A percentile compares a stretch with the other conserved stretches of the same genome.
Conservation (phyloP, 106 monocot genomes). For the Triglochin maritima region DNA sequence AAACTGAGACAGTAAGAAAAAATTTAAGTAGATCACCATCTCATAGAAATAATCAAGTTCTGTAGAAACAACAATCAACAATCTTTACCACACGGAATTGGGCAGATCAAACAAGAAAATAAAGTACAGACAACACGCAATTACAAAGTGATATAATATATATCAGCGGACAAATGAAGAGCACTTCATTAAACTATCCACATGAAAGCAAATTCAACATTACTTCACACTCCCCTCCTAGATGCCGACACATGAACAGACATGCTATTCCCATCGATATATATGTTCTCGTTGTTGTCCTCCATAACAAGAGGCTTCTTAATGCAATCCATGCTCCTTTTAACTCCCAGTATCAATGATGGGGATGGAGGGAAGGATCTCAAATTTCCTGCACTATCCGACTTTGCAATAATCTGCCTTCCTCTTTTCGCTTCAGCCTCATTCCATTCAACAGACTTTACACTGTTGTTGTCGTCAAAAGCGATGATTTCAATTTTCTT, state of each 20-base stretch:
- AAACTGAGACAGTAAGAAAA: too few species aligned
- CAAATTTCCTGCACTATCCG: slow-evolving; percentile 13
- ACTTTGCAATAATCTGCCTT: slow-evolving; percentile 12
- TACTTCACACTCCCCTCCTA: not conserved
- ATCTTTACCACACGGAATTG: too few species aligned
- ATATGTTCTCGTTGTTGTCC: slow-evolving; percentile 10
- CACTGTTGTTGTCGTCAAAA: not conserved
- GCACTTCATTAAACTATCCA: not conserved
- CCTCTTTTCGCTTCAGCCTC: slow-evolving; percentile 14
- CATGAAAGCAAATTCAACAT: not conserved
- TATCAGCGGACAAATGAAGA: not conserved
- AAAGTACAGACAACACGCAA: not conserved
- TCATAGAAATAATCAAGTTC: too few species aligned
- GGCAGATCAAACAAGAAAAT: not conserved
- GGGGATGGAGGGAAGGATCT: slow-evolving; percentile 47
- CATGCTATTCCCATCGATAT: not conserved
- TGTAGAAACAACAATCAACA: too few species aligned
- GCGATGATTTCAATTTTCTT: slow-evolving; percentile 8
- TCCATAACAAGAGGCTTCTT: slow-evolving; percentile 42
- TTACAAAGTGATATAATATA: not conserved
- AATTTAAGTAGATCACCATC: too few species aligned
- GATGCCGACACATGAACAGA: not conserved
- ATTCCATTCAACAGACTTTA: slow-evolving; percentile 26
- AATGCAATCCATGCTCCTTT: slow-evolving; percentile 43
- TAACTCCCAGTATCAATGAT: slow-evolving; percentile 40